Conservation (phyloP, 176 grass and related monocot species). For the Oryza punctata region DNA sequence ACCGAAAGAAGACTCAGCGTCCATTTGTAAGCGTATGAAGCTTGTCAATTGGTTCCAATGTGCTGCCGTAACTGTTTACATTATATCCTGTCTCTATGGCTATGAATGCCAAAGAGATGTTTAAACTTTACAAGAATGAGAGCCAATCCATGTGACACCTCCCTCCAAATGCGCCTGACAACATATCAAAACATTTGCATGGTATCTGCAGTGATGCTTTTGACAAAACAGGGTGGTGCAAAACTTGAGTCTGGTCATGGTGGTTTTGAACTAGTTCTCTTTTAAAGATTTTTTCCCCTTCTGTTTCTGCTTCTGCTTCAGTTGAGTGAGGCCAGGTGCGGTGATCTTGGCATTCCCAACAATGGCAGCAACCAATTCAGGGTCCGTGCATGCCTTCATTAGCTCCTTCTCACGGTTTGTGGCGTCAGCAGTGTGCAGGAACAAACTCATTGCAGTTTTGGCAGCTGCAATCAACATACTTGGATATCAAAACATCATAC, state of each 20-base stretch:
- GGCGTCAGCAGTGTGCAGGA: slow-evolving; percentile 68
- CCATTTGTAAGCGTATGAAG: neutral
- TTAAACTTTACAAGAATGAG: slow-evolving; percentile 6
- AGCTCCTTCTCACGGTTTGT: slow-evolving; percentile 88
- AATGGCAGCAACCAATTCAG: slow-evolving; percentile 91
- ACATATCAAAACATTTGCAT: slow-evolving; percentile 23
- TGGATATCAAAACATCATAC: slow-evolving; percentile 31
- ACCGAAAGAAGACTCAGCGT: neutral
- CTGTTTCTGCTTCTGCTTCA: slow-evolving; percentile 91
- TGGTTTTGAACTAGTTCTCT: slow-evolving; percentile 31
- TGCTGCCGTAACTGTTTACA: neutral
- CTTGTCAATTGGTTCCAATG: neutral
- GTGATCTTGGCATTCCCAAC: slow-evolving; percentile 89
- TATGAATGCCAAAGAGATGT: slow-evolving; percentile 8
- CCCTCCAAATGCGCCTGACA: neutral
- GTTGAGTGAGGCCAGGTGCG: slow-evolving; percentile 75
- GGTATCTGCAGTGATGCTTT: neutral
- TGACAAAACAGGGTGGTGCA: neutral
- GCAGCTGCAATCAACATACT: slow-evolving; percentile 61
- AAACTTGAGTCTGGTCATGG: neutral
- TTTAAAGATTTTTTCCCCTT: slow-evolving; percentile 64
- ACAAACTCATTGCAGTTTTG: slow-evolving; percentile 91
- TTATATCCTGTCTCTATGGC: neutral
- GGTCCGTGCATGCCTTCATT: slow-evolving; percentile 93
- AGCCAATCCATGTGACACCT: neutral